phyloP scores from a whole-genome alignment of 257 asterid genomes.

The Scutellaria galericulata region DNA sequence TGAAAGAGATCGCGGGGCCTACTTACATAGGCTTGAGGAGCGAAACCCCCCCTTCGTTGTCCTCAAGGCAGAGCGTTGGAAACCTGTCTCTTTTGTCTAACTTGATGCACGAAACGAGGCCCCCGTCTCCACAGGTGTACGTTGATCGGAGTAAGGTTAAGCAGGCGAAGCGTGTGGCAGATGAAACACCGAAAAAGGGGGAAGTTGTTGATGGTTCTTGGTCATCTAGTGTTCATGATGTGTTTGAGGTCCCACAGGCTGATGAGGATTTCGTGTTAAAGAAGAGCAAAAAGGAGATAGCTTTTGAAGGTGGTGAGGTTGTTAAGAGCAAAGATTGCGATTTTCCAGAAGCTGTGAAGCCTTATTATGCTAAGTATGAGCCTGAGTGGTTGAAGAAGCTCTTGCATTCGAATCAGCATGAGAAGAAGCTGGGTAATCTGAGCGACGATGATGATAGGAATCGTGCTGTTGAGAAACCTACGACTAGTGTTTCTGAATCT shows the following conservation, averaged over 20 bases:
- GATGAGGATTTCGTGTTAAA: conserved; percentile 36
- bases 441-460: conserved; percentile 54
- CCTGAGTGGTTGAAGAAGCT: conserved; percentile 69
- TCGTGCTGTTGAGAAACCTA: conserved; percentile 46
- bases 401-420: conserved; percentile 48
- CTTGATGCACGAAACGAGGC: conserved; percentile 42
- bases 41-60: conserved; percentile 45
- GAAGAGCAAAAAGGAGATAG: conserved; percentile 37
- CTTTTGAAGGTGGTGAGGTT: conserved; percentile 36
- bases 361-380: conserved; percentile 45
- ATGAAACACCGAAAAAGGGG: conserved; percentile 28
- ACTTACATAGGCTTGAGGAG: neutral
- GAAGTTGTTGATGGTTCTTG: conserved; percentile 38
- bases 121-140: conserved; percentile 54
- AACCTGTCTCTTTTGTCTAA: conserved; percentile 34
- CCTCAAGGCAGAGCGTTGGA: conserved; percentile 40
- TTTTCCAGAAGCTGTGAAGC: conserved; percentile 39
- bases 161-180: conserved; percentile 33
- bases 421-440: conserved; percentile 46
- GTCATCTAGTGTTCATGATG: conserved; percentile 69
- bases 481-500: conserved; percentile 41
- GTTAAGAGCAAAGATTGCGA: conserved; percentile 36
- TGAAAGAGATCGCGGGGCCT: conserved; percentile 71
- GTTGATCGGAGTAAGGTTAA: conserved; percentile 36
- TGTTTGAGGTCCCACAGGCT: conserved; percentile 86